phyloP scores from a whole-genome alignment of 2,329 filamentous ascomycete species.

The Neurospora sp. region DNA sequence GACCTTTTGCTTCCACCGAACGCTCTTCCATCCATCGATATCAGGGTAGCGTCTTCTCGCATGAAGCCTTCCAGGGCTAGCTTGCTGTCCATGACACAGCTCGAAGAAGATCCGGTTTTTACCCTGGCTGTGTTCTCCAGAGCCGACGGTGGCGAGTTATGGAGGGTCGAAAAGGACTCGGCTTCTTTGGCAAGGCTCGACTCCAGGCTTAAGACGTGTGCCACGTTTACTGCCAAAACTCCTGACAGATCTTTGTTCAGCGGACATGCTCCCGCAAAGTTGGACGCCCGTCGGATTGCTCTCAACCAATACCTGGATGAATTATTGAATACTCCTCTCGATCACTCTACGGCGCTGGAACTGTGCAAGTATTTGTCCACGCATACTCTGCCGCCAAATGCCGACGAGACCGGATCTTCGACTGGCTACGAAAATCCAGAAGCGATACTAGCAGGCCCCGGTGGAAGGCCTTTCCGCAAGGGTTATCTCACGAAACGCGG shows the following conservation, averaged over 20 bases:
- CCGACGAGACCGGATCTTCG: constrained; percentile 41
- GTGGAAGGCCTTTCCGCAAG: constrained; percentile 63
- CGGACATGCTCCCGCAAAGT: constrained; percentile 85
- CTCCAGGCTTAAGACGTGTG: constrained; percentile 64
- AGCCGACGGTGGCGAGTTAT: constrained; percentile 67
- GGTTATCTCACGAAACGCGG: constrained; percentile 94
- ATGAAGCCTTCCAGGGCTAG: constrained; percentile 86
- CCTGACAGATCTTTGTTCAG: constrained; percentile 82
- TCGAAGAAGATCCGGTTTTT: constrained; percentile 90
- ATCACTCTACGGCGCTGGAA: constrained; percentile 65
- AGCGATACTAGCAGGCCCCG: constrained; percentile 41
- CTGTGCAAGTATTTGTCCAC: constrained; percentile 82
- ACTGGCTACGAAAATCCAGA: constrained; percentile 27
- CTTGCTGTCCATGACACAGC: constrained; percentile 65
- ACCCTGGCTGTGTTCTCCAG: constrained; percentile 79
- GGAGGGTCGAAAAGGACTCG: constrained; percentile 91
- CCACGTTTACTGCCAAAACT: constrained; percentile 63
- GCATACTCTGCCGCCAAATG: constrained; percentile 51
- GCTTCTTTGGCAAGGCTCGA: constrained; percentile 74
- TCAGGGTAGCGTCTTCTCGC: constrained; percentile 87
- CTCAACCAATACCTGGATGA: constrained; percentile 80
- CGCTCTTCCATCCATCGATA: constrained; percentile 73
- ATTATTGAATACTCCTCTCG: constrained; percentile 72
- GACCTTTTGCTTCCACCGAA: constrained; percentile 80
- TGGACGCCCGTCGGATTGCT: constrained; percentile 75